Evolutionary conservation across 2,329 filamentous ascomycete species (phyloP), one percentile per base, ranked within the genome.

Genomic region (Ceratocystis cacaofunesta): DNA sequence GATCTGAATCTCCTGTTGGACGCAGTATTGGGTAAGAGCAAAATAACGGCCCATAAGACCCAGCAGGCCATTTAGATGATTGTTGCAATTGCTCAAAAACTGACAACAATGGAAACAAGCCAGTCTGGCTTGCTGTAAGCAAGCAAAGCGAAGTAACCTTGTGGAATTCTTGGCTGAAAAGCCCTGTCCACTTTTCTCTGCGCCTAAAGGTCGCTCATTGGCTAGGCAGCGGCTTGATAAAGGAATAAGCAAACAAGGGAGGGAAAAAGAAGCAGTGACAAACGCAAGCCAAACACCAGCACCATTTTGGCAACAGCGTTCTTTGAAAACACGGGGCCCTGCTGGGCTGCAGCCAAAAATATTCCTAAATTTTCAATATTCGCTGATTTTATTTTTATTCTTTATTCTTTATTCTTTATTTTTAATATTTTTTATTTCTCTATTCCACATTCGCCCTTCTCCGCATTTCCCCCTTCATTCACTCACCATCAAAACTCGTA

Each of bases 381-480:
- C 6, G 30, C 30, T 32, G 30, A 32, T 32, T 32, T 36, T 36
- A 36, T 36, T 36, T 36, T 36, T 12, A 10, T 36, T 36, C 32
- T 41, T 12, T 41, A 41, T 12, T 41, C n/a, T 36, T 36, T 12
- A 10, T 36, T 36, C 32, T 41, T 12, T 41, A 41, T 12, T 41
- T 41, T 41, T 12, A 36, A 36, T 41, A 41, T 41, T 41, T 41
- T 36, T 41, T 12, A 12, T 12, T 41, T 41, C 36, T 41, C 36
- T 41, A 44, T n/a, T 44, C 30, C 8, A 32, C 28, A 3, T 43
- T 43, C 44, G 41, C 60, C 44, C 36, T 43, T 44, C 60, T 48
- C 60, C 60, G 36, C 36, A 44, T 62, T 62, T 62, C 17, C 44
- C 25, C 44, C 36, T 43, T 44, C 60, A 46, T 62, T 44, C 44